Percentiles rank a stretch among this genome's conserved stretches.
Conservation (phyloP, 805 yeast species). For the Sugiyamaella qingdaonensis region DNA sequence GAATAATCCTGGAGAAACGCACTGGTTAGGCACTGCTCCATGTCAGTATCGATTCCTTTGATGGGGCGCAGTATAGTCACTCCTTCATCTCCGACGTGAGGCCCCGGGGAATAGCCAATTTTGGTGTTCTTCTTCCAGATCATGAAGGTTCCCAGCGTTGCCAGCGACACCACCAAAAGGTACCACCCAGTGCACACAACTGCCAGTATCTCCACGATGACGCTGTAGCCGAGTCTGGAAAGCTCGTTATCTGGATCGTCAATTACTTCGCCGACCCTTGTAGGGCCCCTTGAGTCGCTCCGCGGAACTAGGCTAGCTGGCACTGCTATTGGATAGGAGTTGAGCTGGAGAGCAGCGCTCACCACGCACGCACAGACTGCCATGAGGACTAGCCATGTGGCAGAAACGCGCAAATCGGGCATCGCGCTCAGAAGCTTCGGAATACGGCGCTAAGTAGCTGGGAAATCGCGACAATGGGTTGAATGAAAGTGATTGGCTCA, state of each 20-base stretch:
- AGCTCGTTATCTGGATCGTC: background rate
- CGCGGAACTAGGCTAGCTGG: background rate
- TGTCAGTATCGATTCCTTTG: slow-evolving; percentile 77
- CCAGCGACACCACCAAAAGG: slow-evolving; percentile 8
- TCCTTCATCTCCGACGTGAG: slow-evolving; percentile 35
- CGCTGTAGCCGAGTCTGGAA: background rate
- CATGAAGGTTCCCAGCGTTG: slow-evolving; percentile 10
- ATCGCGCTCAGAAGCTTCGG: background rate
- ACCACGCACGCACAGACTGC: background rate
- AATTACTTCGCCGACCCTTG: background rate
- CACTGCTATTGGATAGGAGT: background rate
- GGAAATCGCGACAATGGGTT: too few relatives aligned
- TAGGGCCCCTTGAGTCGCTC: background rate
- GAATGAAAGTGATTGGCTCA: too few relatives aligned
- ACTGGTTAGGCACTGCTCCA: slow-evolving; percentile 61
- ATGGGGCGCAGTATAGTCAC: slow-evolving; percentile 80
- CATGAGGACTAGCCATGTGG: background rate
- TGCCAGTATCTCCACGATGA: slow-evolving; percentile 5
- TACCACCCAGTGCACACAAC: slow-evolving; percentile 15
- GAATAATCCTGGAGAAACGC: slow-evolving; percentile 71
- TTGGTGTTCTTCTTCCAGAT: background rate
- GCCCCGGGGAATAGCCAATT: background rate
- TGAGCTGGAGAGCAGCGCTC: background rate
- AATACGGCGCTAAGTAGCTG: background rate
- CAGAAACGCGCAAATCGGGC: background rate